These are phyloP conservation scores for Wickerhamiella bombiphila DNA, from an alignment of 805 yeast genomes.

Conservation along the genomic window DNA sequence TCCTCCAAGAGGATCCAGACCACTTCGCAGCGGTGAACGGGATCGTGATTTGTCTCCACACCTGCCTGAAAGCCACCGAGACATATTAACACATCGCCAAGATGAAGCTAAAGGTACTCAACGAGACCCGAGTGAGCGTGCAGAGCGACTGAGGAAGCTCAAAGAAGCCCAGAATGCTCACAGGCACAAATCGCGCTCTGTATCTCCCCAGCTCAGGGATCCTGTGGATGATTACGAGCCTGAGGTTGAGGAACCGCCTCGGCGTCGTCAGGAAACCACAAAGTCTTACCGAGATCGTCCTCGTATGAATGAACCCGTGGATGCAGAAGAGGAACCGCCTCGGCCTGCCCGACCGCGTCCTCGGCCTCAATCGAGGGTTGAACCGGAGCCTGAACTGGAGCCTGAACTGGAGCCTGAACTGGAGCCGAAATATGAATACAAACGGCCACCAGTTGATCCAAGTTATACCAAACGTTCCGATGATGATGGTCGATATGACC, in stretches of 20 bases:
- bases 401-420: too few relatives aligned
- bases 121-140: constrained; percentile 1
- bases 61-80: background rate
- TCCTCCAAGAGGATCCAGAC: too few relatives aligned
- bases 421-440: too few relatives aligned
- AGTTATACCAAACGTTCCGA: too few relatives aligned
- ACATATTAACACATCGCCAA: background rate
- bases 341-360: too few relatives aligned
- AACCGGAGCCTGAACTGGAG: too few relatives aligned
- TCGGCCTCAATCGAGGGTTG: too few relatives aligned
- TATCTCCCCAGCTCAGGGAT: constrained; percentile 2
- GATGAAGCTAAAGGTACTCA: background rate
- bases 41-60: background rate
- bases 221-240: background rate
- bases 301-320: too few relatives aligned
- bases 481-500: too few relatives aligned
- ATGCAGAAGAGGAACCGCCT: too few relatives aligned
- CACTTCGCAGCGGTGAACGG: too few relatives aligned
- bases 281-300: background rate
- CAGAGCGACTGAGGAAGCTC: constrained; percentile 11
- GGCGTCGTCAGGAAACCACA: background rate
- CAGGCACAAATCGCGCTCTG: constrained; percentile 4
- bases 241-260: constrained; percentile 3
- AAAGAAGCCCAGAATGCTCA: constrained; percentile 16
- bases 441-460: too few relatives aligned